phyloP scores from a whole-genome alignment of 768 basidiomycete genomes.

The Rhizopogon rudus region DNA sequence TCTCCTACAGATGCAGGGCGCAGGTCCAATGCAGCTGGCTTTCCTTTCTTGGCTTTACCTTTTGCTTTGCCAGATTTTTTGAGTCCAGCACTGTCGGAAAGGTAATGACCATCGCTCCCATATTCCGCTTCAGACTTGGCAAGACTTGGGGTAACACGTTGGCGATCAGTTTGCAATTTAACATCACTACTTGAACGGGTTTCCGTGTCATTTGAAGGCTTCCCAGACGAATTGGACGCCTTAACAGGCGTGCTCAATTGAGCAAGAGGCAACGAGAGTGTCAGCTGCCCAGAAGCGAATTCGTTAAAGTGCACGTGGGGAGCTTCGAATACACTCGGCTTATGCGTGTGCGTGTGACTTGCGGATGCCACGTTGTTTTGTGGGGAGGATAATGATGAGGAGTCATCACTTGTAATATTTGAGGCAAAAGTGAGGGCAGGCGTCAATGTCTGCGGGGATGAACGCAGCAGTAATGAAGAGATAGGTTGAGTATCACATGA shows the following conservation, averaged over 20 bases:
- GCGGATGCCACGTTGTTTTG: conserved; percentile 13
- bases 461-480: conserved; percentile 4
- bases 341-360: conserved; percentile 21
- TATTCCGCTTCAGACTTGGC: conserved; percentile 19
- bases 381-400: conserved; percentile 27
- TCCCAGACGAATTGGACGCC: background rate
- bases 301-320: conserved; percentile 27
- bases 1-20: conserved; percentile 15
- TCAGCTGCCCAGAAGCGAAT: conserved; percentile 25
- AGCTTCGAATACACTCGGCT: conserved; percentile 22
- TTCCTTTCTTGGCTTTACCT: conserved; percentile 14
- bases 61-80: conserved; percentile 19
- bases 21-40: conserved; percentile 12
- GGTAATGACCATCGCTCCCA: conserved; percentile 27
- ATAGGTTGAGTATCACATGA: background rate
- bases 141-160: conserved; percentile 10
- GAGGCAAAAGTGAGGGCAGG: conserved; percentile 37
- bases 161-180: conserved; percentile 2
- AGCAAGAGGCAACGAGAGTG: conserved; percentile 19
- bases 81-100: conserved; percentile 16
- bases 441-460: conserved; percentile 13
- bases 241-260: conserved; percentile 3
- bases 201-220: conserved; percentile 5
- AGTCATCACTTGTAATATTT: conserved; percentile 39
- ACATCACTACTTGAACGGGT: conserved; percentile 20